These are phyloP conservation scores for Wickerhamiella slavikovae DNA, from an alignment of 805 yeast genomes.

Conservation along the genomic window DNA sequence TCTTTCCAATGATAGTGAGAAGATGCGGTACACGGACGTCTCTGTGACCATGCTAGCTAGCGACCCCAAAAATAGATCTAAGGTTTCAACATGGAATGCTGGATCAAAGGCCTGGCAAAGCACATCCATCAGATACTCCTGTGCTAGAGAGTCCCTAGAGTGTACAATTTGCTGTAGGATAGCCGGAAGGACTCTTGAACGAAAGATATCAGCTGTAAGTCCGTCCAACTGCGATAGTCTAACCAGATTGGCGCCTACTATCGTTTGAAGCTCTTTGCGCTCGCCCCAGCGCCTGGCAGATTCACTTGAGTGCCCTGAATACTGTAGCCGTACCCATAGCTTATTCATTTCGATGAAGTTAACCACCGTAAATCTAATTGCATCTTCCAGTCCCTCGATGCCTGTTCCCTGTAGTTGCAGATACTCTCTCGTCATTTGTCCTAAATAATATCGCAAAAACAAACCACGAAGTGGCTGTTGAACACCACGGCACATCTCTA, in stretches of 20 bases:
- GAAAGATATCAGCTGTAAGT: constrained; percentile 29
- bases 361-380: constrained; percentile 58
- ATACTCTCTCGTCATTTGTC: constrained; percentile 59
- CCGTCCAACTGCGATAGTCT: constrained; percentile 65
- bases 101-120: constrained; percentile 89
- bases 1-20: constrained; percentile 53
- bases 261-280: constrained; percentile 70
- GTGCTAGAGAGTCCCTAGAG: constrained; percentile 82
- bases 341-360: constrained; percentile 96
- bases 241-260: constrained; percentile 84
- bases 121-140: constrained; percentile 77
- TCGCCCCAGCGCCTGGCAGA: constrained; percentile 53
- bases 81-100: constrained; percentile 61
- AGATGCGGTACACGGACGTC: constrained; percentile 44
- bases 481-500: constrained; percentile 93
- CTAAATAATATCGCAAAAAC: constrained; percentile 70
- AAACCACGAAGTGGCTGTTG: constrained; percentile 89
- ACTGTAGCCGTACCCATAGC: constrained; percentile 90
- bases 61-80: constrained; percentile 44
- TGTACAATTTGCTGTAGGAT: constrained; percentile 79
- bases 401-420: constrained; percentile 24
- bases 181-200: constrained; percentile 45
- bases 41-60: constrained; percentile 47
- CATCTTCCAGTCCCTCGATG: constrained; percentile 40
- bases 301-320: constrained; percentile 82